Evolutionary conservation across 129 eudicot species (phyloP).

Genomic region (Flaveria brownii): DNA sequence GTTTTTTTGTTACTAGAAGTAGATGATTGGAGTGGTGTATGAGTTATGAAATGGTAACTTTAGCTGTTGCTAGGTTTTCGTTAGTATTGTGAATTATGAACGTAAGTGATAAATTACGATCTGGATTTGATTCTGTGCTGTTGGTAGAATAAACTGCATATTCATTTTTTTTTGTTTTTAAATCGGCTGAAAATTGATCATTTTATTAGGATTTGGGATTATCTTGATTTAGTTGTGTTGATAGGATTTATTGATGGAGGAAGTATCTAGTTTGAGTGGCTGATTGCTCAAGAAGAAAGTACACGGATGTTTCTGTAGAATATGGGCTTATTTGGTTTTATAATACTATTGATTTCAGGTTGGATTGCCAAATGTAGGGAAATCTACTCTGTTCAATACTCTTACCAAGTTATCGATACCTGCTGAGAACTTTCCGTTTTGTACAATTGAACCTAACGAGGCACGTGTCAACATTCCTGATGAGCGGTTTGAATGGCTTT

Average conservation of each 20-base stretch:
- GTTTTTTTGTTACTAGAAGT: constrained; percentile 7
- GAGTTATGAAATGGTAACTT: background rate
- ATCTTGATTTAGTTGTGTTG: background rate
- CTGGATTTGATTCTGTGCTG: background rate
- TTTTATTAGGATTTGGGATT: background rate
- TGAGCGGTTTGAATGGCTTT: constrained; percentile 97
- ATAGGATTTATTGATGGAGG: background rate
- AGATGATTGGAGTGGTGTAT: background rate
- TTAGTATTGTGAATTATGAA: constrained; percentile 2
- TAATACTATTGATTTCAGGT: constrained; percentile 50
- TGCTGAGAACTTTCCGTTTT: constrained; percentile 97
- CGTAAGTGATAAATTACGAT: background rate
- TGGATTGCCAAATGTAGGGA: constrained; percentile 98
- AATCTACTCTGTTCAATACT: constrained; percentile 94
- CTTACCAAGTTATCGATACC: constrained; percentile 96
- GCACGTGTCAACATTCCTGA: constrained; percentile 97
- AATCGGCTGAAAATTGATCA: background rate
- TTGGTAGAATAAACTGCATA: background rate
- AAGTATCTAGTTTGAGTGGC: background rate
- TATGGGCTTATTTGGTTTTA: constrained; percentile 5
- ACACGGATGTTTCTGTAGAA: background rate
- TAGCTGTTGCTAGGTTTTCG: background rate
- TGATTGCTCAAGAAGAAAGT: background rate
- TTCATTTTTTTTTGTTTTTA: constrained; percentile 8
- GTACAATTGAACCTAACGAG: constrained; percentile 98